Conservation (phyloP, 2,329 filamentous ascomycete genomes). For the Apiospora rasikravindrae region DNA sequence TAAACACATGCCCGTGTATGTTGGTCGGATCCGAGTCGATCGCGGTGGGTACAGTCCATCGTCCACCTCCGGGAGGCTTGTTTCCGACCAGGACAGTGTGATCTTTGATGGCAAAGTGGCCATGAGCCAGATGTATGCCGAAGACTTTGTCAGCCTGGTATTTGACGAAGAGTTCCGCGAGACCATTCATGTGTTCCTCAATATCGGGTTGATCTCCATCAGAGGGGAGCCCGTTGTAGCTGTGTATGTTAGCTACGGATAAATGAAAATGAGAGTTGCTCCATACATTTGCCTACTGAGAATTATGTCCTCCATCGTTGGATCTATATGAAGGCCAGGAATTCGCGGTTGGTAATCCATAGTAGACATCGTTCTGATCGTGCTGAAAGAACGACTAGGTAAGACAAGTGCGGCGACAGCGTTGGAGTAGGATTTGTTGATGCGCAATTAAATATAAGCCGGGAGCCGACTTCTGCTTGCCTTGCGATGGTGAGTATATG, state of each 20-base stretch:
- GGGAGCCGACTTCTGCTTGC: too few relatives aligned
- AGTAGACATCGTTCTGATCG: too few relatives aligned
- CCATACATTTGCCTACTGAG: too few relatives aligned
- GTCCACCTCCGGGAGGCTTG: not conserved
- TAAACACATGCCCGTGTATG: not conserved
- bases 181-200: not conserved
- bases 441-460: too few relatives aligned
- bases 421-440: too few relatives aligned
- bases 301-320: too few relatives aligned
- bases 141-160: not conserved
- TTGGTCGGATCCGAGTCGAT: not conserved
- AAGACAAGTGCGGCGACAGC: too few relatives aligned
- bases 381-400: too few relatives aligned
- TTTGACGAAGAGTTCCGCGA: not conserved
- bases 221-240: not conserved
- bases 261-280: too few relatives aligned
- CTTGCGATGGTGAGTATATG: too few relatives aligned
- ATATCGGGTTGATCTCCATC: not conserved
- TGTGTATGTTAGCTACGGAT: not conserved
- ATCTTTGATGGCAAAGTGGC: not conserved
- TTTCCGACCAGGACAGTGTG: not conserved
- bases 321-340: too few relatives aligned
- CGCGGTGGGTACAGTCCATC: not conserved
- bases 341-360: too few relatives aligned
- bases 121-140: not conserved